Evolutionary conservation across 1,139 yeast genomes (phyloP), one percentile per base, ranked within the genome.

Genomic region (Lizanozyma gosingica): DNA sequence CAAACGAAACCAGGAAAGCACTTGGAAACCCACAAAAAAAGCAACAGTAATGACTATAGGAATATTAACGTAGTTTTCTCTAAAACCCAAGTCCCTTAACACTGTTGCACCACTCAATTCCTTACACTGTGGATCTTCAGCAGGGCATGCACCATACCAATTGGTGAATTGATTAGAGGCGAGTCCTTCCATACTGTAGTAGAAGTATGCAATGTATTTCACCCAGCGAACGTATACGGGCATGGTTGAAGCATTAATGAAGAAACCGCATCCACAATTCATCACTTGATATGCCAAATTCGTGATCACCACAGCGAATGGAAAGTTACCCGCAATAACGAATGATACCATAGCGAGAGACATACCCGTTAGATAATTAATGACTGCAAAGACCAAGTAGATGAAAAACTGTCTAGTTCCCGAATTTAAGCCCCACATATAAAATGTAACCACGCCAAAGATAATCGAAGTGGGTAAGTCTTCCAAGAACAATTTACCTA

Each of bases 191-290:
- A 82, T 83, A 0, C 79, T 80, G 51, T 83, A 85, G 84, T 92
- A 86, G 43, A 83, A 73, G 52, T 78, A 82, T 0, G 90, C 80
- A 40, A 80, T 59, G 56, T 84, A 86, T 52, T 81, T 83, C 4
- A 80, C 70, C 95, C 95, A 86, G 34, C 90, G 69, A 3, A 86
- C 94, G 52, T 86, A 86, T 3, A 84, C 94, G 0, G 95, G 95
- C 80, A 85, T 74, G 1, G 79, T 71, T 15, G 70, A 65, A 0
- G 90, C 78, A 57, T 83, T 85, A 16, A 81, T 84, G 52, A 83
- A 85, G 57, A 78, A 84, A 0, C 95, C 95, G 58, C 88, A 81
- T 0, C 88, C 86, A 67, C 82, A 75, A 39, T 85, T 78, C 53
- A 84, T 88, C 27, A 83, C 59, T 35, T 88, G 86, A 54, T 78